A percentile compares a stretch with the other conserved stretches of the same genome.
Evolutionary conservation across 768 basidiomycete genomes (phyloP).

Genomic region (Naganishia kalamii): DNA sequence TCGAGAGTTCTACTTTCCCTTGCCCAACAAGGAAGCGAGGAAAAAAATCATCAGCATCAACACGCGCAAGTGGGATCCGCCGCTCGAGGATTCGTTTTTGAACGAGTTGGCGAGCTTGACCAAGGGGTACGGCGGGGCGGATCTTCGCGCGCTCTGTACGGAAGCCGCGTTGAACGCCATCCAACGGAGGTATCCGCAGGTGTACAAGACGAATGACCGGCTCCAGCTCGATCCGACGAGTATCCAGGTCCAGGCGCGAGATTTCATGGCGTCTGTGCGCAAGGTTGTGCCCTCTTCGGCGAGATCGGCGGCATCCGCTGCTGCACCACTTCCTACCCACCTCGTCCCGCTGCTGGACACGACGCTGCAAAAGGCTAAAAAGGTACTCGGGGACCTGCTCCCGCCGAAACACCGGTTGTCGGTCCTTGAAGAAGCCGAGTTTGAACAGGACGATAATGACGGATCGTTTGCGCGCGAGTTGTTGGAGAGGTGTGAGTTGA

Average conservation of each 20-base stretch:
- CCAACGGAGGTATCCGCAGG: constrained; percentile 91
- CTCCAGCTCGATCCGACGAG: constrained; percentile 75
- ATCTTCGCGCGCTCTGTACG: constrained; percentile 88
- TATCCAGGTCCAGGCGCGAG: constrained; percentile 73
- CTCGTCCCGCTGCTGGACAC: constrained; percentile 69
- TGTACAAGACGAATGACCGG: constrained; percentile 85
- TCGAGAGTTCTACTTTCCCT: constrained; percentile 92
- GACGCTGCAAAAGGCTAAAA: constrained; percentile 65
- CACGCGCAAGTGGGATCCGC: constrained; percentile 82
- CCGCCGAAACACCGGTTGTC: constrained; percentile 73
- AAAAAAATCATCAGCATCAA: constrained; percentile 85
- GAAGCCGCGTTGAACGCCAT: constrained; percentile 95
- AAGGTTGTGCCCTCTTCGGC: constrained; percentile 93
- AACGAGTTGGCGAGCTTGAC: constrained; percentile 77
- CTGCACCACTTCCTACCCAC: constrained; percentile 75
- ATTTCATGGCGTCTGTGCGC: constrained; percentile 96
- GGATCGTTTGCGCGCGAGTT: constrained; percentile 82
- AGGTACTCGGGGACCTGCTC: constrained; percentile 64
- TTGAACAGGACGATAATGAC: constrained; percentile 64
- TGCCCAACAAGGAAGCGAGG: constrained; percentile 76
- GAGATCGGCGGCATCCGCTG: constrained; percentile 76
- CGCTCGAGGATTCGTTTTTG: constrained; percentile 56
- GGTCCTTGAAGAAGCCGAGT: constrained; percentile 91
- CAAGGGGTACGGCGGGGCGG: constrained; percentile 96
- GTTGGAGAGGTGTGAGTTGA: constrained; percentile 68